Base-by-base conservation (phyloP, 495 filamentous ascomycete species). In the Bryoglossum gracile region DNA sequence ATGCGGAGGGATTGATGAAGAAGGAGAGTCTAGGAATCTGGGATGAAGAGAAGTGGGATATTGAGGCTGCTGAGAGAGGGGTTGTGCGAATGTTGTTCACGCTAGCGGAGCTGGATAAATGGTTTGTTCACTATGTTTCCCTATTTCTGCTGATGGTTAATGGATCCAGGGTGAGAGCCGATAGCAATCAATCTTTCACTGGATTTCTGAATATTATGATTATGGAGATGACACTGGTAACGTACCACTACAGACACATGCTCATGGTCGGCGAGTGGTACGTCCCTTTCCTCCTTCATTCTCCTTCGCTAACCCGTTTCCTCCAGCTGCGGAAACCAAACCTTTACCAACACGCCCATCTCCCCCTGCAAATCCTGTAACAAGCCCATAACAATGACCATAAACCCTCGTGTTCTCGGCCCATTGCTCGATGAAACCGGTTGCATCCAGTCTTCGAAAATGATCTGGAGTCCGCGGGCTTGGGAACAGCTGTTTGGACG, bases 151-250 rank as follows among this genome's bases (percentile, higher is more conserved):
- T 22, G 16, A 18, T 50, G 11, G 36, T 43, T 5, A 54, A 13
- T 32, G 9, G 1, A 11, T 8, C 10, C 55, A 56, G 68, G 61
- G 74, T 72, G 8, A 61, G 70, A 18, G 40, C 55, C 2, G 55
- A 65, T 48, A 32, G 56, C 5, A 28, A 37, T 17, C 63, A 68
- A 9, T 59, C 60, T 19, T 80, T 82, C 60, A 75, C 69, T 8
- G 81, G 78, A 21, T 82, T 75, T 50, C 62, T 85, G 44, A 80
- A 70, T 55, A 63, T 83, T 3, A 54, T 78, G 4, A 68, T 83
- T 22, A 61, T 73, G 11, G 75, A 77, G 30, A 65, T 79, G 55
- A 71, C 71, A 34, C 62, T 84, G 24, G 58, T 69, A 32, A 58
- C 65, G 13, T 57, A 68, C 41, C 65, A 66, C 51, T 64, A 68